Percentiles rank a stretch among this genome's conserved stretches.
These are phyloP conservation scores for Amoeboaphelidium protococcarum DNA, from an alignment of 371 early-diverging fungal genomes.

Conservation along the genomic window DNA sequence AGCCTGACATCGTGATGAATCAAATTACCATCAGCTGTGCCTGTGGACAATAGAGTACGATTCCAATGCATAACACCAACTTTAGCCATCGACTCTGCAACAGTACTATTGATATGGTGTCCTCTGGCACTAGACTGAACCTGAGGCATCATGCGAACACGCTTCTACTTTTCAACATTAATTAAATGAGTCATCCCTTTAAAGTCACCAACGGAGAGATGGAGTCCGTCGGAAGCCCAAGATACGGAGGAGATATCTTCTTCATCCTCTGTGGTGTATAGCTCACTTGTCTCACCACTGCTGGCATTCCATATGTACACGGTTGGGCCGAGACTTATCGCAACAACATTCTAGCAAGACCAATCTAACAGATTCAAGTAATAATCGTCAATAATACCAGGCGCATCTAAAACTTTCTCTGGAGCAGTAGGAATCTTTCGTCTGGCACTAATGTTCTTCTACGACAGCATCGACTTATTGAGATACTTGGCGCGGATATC, in stretches of 20 bases:
- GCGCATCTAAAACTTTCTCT: constrained; percentile 61
- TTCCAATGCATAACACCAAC: constrained; percentile 74
- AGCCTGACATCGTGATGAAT: constrained; percentile 79
- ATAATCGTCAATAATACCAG: constrained; percentile 83
- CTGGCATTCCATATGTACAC: constrained; percentile 83
- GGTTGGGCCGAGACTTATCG: constrained; percentile 58
- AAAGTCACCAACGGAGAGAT: too few species aligned
- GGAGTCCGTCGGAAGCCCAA: too few species aligned
- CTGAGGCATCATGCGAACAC: too few species aligned
- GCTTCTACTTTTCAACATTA: too few species aligned
- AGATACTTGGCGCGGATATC: constrained; percentile 6
- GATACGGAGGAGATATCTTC: too few species aligned
- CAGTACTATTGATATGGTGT: too few species aligned
- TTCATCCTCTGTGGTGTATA: too few species aligned
- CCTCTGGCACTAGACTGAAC: constrained; percentile 35
- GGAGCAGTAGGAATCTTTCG: constrained; percentile 38
- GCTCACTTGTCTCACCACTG: constrained; percentile 34
- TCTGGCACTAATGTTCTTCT: constrained; percentile 13
- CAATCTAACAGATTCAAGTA: constrained; percentile 94
- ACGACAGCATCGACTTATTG: constrained; percentile 3
- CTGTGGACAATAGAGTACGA: constrained; percentile 49
- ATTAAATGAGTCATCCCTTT: constrained; percentile 27
- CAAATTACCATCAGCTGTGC: constrained; percentile 66
- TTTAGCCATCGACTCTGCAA: constrained; percentile 38
- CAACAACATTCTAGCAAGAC: constrained; percentile 49